A percentile compares a stretch with the other conserved stretches of the same genome.
Evolutionary conservation across 495 filamentous ascomycete genomes (phyloP).

Genomic region (Neurospora cerealis): DNA sequence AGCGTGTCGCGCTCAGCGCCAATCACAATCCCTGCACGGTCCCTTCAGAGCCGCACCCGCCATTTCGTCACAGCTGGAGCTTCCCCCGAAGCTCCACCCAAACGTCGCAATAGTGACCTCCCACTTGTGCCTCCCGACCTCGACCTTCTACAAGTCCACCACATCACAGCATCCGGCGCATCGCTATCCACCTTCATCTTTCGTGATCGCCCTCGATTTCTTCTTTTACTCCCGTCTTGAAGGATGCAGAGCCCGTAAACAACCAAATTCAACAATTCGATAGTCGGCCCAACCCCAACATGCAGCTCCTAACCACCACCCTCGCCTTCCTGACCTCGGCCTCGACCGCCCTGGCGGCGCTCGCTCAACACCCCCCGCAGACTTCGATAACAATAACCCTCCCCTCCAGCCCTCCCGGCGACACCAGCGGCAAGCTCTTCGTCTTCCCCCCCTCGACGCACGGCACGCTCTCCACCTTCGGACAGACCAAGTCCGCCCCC

Average conservation of each 20-base stretch:
- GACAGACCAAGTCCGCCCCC: constrained; percentile 40
- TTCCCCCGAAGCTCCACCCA: background rate
- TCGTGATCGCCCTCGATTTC: background rate
- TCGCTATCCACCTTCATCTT: background rate
- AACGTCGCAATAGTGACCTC: background rate
- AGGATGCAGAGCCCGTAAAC: background rate
- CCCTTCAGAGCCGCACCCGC: background rate
- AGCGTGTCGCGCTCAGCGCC: background rate
- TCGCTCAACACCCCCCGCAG: constrained; percentile 1
- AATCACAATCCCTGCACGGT: background rate
- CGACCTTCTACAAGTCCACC: constrained; percentile 3
- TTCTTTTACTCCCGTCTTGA: background rate
- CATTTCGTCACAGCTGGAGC: constrained; percentile 3
- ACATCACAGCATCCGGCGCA: background rate
- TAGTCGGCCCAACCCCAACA: background rate
- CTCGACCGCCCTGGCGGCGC: background rate
- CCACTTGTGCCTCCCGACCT: constrained; percentile 4
- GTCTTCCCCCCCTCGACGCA: constrained; percentile 57
- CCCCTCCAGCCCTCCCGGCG: constrained; percentile 37
- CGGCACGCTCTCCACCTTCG: constrained; percentile 55
- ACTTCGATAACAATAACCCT: constrained; percentile 19
- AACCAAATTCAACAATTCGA: background rate
- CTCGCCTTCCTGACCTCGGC: constrained; percentile 2
- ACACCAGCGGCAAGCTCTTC: constrained; percentile 42
- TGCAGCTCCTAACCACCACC: constrained; percentile 6